These are phyloP conservation scores for Pleurotus tuber-regium DNA, from an alignment of 768 basidiomycete genomes.

Conservation along the genomic window DNA sequence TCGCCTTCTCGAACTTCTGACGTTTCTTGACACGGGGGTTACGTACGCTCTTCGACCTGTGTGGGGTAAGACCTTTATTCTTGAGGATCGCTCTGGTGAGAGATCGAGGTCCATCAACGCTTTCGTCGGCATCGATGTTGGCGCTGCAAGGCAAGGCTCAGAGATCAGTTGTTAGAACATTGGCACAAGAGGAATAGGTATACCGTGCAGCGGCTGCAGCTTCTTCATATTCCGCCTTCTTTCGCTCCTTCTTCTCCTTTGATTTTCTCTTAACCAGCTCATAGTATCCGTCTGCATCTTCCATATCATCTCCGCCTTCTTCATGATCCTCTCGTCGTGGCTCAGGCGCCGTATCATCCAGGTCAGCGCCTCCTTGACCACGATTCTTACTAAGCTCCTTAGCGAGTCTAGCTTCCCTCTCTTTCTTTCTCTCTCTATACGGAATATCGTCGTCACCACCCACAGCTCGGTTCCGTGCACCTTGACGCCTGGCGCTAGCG, in stretches of 20 bases:
- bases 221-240: slow-evolving; percentile 80
- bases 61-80: slow-evolving; percentile 93
- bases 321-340: slow-evolving; percentile 34
- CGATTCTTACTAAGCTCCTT: slow-evolving; percentile 50
- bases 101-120: slow-evolving; percentile 71
- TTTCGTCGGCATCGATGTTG: slow-evolving; percentile 31
- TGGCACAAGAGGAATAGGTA: slow-evolving; percentile 24
- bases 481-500: slow-evolving; percentile 69
- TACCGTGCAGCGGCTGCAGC: slow-evolving; percentile 55
- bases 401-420: slow-evolving; percentile 52
- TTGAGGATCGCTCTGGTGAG: slow-evolving; percentile 89
- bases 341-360: slow-evolving; percentile 54
- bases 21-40: slow-evolving; percentile 99
- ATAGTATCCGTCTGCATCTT: slow-evolving; percentile 78
- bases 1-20: slow-evolving; percentile 89
- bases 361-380: slow-evolving; percentile 60
- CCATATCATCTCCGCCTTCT: slow-evolving; percentile 38
- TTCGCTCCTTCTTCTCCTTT: slow-evolving; percentile 71
- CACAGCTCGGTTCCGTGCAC: slow-evolving; percentile 64
- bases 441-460: slow-evolving; percentile 97
- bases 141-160: slow-evolving; percentile 17
- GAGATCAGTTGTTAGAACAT: slow-evolving; percentile 6
- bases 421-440: slow-evolving; percentile 72
- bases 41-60: slow-evolving; percentile 82
- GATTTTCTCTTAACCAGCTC: slow-evolving; percentile 79